These are phyloP conservation scores for Teratosphaeria pseudoeucalypti DNA, from an alignment of 2,329 filamentous ascomycete species.

Conservation along the genomic window DNA sequence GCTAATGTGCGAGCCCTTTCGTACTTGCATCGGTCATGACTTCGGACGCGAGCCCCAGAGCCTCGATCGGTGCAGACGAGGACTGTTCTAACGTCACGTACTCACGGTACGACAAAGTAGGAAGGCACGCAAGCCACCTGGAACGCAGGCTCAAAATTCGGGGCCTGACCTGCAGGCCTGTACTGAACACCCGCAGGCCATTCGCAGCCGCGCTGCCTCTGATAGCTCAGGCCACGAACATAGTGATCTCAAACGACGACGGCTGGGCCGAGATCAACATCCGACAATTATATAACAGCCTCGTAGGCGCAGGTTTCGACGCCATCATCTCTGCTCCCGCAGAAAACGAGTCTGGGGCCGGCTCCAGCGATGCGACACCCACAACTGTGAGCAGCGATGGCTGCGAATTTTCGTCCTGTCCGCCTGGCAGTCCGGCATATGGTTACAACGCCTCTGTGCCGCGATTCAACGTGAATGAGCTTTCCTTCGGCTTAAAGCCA, in stretches of 20 bases:
- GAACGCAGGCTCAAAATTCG: background rate
- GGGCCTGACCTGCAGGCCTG: background rate
- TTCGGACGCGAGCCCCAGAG: background rate
- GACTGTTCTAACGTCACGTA: too few species aligned
- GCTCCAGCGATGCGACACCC: constrained; percentile 22
- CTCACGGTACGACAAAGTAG: background rate
- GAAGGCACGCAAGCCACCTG: background rate
- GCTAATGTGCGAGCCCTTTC: background rate
- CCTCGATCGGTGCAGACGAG: too few species aligned
- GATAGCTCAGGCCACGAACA: constrained; percentile 30
- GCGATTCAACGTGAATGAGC: constrained; percentile 36
- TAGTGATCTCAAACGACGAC: constrained; percentile 60
- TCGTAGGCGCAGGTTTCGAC: constrained; percentile 47
- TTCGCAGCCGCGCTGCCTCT: constrained; percentile 3
- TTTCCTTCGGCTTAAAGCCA: background rate
- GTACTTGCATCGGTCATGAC: background rate
- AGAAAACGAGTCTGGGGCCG: constrained; percentile 53
- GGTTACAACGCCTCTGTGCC: constrained; percentile 48
- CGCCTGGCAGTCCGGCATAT: constrained; percentile 43
- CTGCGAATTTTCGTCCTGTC: constrained; percentile 55
- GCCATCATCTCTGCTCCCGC: constrained; percentile 57
- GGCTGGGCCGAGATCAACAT: constrained; percentile 63
- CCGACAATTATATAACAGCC: constrained; percentile 47
- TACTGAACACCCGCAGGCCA: background rate
- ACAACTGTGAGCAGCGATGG: constrained; percentile 9